Evolutionary conservation across 2,329 filamentous ascomycete genomes (phyloP), one percentile per base, ranked within the genome.

Genomic region (Leptosphaerulina australis): DNA sequence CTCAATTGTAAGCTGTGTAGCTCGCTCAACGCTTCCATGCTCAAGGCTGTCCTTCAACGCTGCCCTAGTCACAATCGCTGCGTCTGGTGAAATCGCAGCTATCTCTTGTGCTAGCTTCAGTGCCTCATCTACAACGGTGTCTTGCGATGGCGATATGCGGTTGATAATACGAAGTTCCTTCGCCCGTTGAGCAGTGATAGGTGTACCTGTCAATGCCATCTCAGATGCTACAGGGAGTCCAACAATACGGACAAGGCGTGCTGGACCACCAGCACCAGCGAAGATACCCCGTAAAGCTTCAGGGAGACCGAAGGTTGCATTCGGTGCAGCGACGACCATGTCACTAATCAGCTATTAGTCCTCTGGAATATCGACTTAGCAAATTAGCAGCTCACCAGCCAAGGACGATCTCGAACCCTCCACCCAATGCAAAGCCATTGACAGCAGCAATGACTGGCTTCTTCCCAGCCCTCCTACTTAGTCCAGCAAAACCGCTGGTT

Each of bases 381-480:
- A 44, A 30, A 37, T 22, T 20, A 6, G 17, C n/a, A 18, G 68
- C 73, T 26, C 66, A 82, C 80, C 79, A 83, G 39, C 81, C 81
- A 44, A 82, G 67, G 7, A 77, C 76, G 58, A 82, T 80, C 68
- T 84, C 82, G 56, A 83, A 83, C 0, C 82, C 82, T 4, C 82
- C 82, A 0, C 82, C 82, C 36, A 83, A 70, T 1, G 81, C 80
- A 52, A 79, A 76, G 0, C 82, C 82, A 67, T 84, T 85, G 3
- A 84, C 80, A 2, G 82, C 82, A 7, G 81, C 81, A 63, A 85
- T 81, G 35, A 85, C 75, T 1, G 82, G 82, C 67, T 85, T 85
- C 73, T 83, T 84, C 0, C 84, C 84, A 10, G 69, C 68, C 10
- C 84, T 74, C 30, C 80, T 73, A 30, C 79, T 82, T 11, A 87